Base-by-base conservation (phyloP, 1,284 basidiomycete species). In the Naganishia albida region DNA sequence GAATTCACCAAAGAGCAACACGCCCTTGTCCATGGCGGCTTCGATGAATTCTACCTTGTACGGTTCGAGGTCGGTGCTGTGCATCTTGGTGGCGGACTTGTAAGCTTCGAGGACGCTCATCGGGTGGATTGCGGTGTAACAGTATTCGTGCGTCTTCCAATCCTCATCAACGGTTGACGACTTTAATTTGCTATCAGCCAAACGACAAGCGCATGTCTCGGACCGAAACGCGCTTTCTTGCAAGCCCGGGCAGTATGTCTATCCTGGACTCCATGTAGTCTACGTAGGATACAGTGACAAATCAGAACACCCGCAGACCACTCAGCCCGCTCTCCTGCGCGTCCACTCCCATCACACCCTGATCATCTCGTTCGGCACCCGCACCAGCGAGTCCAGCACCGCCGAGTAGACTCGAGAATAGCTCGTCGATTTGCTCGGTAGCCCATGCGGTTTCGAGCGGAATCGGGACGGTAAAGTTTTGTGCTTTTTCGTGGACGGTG, bases 391-490 rank as follows among this genome's bases (percentile, higher is more conserved):
- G 68, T 7, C 74, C 74, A 16, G 70, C 76, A 8, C 78, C 79
- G 6, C 92, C 91, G 38, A 97, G 82, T 57, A 97, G 77, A 28
- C 88, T 91, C 42, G 86, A 83, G 77, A 97, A 96, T 57, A 96
- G 78, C 75, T 96, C 93, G 74, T 96, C 93, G 66, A 92, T 85
- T 80, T 96, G 93, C 73, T 91, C 90, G 69, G 95, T 91, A 69
- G 93, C 90, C 93, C 93, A 97, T n/a, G 73, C 76, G 25, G 70
- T 57, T 13, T 64, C 70, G 1, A 85, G 81, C 7, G 86, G 85
- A 4, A 93, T 86, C 12, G 93, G 93, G 1, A 93, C 90, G 87
- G 94, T 94, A 74, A 95, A 95, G 75, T 93, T 92, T 74, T 91
- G 89, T 46, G 94, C 80, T 80, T 95, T 96, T 73, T 95, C 91